Evolutionary conservation across 2,329 filamentous ascomycete species (phyloP).

Genomic region (Mollisia scopiformis): DNA sequence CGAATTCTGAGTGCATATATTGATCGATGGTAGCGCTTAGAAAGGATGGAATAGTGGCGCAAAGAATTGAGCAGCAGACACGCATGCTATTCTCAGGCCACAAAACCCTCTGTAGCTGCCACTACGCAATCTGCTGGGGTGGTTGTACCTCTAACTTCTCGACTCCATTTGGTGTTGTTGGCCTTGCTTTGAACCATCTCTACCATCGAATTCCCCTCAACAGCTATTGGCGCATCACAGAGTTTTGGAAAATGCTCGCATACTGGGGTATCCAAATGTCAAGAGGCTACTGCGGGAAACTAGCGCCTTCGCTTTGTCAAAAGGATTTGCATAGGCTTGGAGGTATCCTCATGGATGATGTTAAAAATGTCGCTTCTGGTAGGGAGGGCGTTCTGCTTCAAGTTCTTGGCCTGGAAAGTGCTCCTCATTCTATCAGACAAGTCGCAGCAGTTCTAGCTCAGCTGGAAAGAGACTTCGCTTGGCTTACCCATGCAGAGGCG

Average conservation of each 20-base stretch:
- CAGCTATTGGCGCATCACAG: not conserved
- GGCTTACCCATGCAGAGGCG: no score
- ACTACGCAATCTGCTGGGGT: not conserved
- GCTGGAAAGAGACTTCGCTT: no score
- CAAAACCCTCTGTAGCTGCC: not conserved
- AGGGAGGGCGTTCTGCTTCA: not conserved
- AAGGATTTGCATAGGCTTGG: no score
- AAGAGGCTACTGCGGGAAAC: no score
- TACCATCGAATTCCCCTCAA: not conserved
- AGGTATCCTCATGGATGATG: not conserved
- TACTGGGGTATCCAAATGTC: not conserved
- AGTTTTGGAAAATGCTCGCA: not conserved
- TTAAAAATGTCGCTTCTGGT: not conserved
- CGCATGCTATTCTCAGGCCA: not conserved
- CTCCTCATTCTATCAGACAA: no score
- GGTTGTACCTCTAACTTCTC: not conserved
- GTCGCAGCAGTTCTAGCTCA: no score
- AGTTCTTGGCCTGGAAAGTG: no score
- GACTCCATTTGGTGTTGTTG: not conserved
- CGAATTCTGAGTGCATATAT: not conserved
- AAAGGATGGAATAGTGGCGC: not conserved
- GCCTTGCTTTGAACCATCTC: not conserved
- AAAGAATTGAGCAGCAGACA: not conserved
- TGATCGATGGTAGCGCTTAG: not conserved
- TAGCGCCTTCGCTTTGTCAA: no score